Percentiles rank a stretch among this genome's conserved stretches.
Evolutionary conservation across 1,139 yeast species (phyloP).

Genomic region (Scheffersomyces titani): DNA sequence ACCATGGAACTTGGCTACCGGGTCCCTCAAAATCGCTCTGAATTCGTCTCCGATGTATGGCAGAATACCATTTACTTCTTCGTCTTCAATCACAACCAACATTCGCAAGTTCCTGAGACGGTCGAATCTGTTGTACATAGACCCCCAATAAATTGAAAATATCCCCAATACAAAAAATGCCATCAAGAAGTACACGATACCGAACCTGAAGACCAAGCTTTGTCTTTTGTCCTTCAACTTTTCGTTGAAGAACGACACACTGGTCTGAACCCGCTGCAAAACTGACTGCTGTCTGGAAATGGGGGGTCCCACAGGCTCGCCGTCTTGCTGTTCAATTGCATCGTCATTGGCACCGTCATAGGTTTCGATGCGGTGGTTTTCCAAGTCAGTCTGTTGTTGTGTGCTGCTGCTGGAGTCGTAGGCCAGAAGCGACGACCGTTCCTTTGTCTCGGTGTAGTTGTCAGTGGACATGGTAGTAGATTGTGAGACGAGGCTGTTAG

Average conservation of each 20-base stretch:
- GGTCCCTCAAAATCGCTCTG: slow-evolving; percentile 16
- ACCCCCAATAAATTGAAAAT: slow-evolving; percentile 49
- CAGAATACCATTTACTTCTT: slow-evolving; percentile 24
- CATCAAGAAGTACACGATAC: slow-evolving; percentile 22
- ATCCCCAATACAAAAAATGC: slow-evolving; percentile 29
- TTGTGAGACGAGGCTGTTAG: too few species aligned
- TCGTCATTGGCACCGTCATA: background rate
- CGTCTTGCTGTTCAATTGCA: background rate
- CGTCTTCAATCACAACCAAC: slow-evolving; percentile 46
- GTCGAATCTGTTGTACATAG: slow-evolving; percentile 29
- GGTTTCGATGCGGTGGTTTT: too few species aligned
- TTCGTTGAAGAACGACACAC: slow-evolving; percentile 28
- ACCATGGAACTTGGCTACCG: slow-evolving; percentile 19
- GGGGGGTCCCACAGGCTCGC: background rate
- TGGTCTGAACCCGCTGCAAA: slow-evolving; percentile 17
- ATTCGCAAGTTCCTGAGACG: slow-evolving; percentile 34
- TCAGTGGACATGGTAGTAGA: too few species aligned
- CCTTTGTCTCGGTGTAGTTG: too few species aligned
- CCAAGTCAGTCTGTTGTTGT: too few species aligned
- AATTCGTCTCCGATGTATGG: slow-evolving; percentile 36
- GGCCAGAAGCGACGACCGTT: too few species aligned
- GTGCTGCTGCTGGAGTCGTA: too few species aligned
- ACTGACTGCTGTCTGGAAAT: slow-evolving; percentile 14
- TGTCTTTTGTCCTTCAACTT: slow-evolving; percentile 21
- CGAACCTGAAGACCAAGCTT: slow-evolving; percentile 13